Base-by-base conservation (phyloP, 2,329 filamentous ascomycete genomes). In the Cladosporium sp. region DNA sequence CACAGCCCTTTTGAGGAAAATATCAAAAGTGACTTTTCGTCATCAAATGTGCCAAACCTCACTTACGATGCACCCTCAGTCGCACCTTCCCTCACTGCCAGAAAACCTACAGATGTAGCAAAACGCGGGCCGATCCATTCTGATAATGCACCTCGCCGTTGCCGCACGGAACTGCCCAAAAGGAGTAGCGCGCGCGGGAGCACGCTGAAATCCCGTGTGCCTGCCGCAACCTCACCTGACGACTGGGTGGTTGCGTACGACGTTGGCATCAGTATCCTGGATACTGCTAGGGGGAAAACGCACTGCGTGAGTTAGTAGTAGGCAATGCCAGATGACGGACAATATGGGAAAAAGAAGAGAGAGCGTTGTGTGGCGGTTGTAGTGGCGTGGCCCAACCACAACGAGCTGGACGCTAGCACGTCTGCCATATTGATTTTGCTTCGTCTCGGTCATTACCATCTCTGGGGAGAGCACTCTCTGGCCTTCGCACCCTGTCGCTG, bases 381-480 rank as follows among this genome's bases (percentile, higher is more conserved):
- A 21, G 52, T 11, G 11, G 23, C 33, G 21, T 26, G 31, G 29
- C 52, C 33, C 33, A 40, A n/a, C 55, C 21, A 26, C 10, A 23
- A 23, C 1, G 11, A 57, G 33, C 33, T 33, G 31, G 33, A 21
- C 26, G 14, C 31, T 28, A n/a, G 21, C 16, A 10, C 8, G n/a
- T 11, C 23, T 57, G 23, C 33, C n/a, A 7, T 37, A 21, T 21
- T 35, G 53, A 57, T 26, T 46, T 28, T 29, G 11, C 35, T 29
- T 59, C 56, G 56, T 59, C 56, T 59, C 56, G 37, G 56, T 55
- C 52, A 8, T 55, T 33, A 55, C n/a, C 28, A 28, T 46, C 4
- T 18, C 21, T 46, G 3, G 2, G 23, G 10, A 7, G 31, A 57
- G 21, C 33, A 1, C 21, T 23, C 8, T 2, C n/a, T 12, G 10